Conservation (phyloP, 108 stramenopile species). For the Cylindrotheca fusiformis region DNA sequence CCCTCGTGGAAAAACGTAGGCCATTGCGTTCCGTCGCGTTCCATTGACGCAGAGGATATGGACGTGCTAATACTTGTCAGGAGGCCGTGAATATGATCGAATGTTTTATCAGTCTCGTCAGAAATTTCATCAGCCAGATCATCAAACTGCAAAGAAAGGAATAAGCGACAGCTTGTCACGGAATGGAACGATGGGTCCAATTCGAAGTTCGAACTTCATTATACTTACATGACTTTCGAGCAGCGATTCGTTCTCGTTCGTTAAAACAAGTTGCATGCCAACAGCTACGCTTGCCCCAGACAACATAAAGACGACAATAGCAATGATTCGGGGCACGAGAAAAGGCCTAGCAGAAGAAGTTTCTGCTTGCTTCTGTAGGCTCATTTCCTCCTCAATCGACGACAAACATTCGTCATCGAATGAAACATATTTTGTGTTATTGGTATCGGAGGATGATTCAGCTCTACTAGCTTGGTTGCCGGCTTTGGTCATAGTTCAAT, state of each 20-base stretch:
- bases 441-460: too few species aligned
- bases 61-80: slow-evolving; percentile 5
- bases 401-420: too few species aligned
- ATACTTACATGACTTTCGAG: slow-evolving; percentile 1
- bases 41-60: neutral
- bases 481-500: neutral
- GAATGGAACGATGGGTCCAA: too few species aligned
- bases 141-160: neutral
- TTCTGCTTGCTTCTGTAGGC: too few species aligned
- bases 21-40: neutral
- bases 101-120: neutral
- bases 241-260: neutral
- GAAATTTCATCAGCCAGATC: neutral
- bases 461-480: too few species aligned
- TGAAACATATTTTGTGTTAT: too few species aligned
- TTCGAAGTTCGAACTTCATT: neutral
- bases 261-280: neutral
- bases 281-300: neutral
- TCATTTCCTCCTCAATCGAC: too few species aligned
- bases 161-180: too few species aligned
- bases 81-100: neutral
- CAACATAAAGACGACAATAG: neutral
- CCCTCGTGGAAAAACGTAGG: neutral
- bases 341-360: too few species aligned
- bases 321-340: neutral